Percentiles rank a stretch among this genome's conserved stretches.
phyloP scores from a whole-genome alignment of 306 rosid genomes.

The Cyamopsis tetragonoloba region DNA sequence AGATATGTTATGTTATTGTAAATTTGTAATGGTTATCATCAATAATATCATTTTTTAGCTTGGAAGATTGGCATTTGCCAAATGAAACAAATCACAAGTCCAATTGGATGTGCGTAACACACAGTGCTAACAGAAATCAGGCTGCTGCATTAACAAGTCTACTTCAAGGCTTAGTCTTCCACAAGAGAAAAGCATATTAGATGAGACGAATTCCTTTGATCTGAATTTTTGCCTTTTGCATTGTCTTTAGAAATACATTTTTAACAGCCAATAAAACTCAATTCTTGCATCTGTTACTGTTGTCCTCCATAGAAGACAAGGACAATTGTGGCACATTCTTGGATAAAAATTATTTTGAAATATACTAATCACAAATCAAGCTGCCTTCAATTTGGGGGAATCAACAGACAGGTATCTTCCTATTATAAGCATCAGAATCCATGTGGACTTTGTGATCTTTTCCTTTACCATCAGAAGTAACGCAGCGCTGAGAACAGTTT shows the following conservation, averaged over 20 bases:
- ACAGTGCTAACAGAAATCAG: background rate
- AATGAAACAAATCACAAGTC: background rate
- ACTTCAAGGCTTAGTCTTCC: background rate
- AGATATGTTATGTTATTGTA: constrained; percentile 16
- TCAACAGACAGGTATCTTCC: constrained; percentile 50
- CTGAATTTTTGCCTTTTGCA: background rate
- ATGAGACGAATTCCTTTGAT: background rate
- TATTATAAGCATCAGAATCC: constrained; percentile 66
- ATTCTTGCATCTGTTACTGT: constrained; percentile 18
- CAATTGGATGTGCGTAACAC: constrained; percentile 24
- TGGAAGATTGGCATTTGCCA: background rate
- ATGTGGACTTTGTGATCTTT: constrained; percentile 72
- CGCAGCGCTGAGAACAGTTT: constrained; percentile 91
- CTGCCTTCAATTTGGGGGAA: constrained; percentile 48
- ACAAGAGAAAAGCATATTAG: background rate
- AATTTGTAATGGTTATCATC: constrained; percentile 8
- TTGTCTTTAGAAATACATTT: constrained; percentile 14
- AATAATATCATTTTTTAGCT: constrained; percentile 18
- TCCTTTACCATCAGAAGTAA: constrained; percentile 90
- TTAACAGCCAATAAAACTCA: constrained; percentile 3
- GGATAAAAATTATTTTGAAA: background rate
- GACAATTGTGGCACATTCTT: constrained; percentile 20
- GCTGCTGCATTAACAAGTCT: background rate
- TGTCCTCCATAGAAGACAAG: constrained; percentile 23
- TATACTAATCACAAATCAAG: constrained; percentile 24